These are phyloP conservation scores for Mycena vitilis DNA, from an alignment of 768 basidiomycete genomes.

Conservation along the genomic window DNA sequence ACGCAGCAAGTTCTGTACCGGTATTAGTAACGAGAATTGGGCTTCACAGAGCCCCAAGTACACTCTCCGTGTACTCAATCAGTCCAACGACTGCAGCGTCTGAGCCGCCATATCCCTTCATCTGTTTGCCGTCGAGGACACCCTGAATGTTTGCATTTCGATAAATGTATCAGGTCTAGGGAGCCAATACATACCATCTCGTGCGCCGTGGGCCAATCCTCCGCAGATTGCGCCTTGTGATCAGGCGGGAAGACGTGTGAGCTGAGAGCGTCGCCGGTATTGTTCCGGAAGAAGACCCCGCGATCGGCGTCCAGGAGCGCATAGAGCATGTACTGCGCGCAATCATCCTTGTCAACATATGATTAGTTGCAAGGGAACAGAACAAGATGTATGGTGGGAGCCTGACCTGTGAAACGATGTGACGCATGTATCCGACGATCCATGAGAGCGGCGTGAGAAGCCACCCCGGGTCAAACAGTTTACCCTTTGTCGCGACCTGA, in stretches of 20 bases:
- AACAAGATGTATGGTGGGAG: too few relatives aligned
- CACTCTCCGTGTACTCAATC: conserved; percentile 18
- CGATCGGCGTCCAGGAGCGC: not conserved
- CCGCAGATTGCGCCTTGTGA: not conserved
- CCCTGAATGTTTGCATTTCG: not conserved
- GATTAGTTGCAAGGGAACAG: not conserved
- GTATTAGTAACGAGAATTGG: too few relatives aligned
- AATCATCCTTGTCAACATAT: conserved; percentile 10
- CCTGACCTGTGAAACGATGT: conserved; percentile 1
- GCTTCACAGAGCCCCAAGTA: not conserved
- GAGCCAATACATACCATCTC: not conserved
- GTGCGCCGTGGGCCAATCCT: not conserved
- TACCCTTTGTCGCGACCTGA: conserved; percentile 25
- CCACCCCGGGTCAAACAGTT: conserved; percentile 16
- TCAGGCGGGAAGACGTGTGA: not conserved
- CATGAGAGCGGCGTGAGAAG: conserved; percentile 11
- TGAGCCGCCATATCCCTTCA: conserved; percentile 28
- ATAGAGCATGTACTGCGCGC: conserved; percentile 20
- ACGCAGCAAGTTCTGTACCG: too few relatives aligned
- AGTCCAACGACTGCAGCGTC: conserved; percentile 10
- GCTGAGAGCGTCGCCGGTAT: not conserved
- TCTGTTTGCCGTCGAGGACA: not conserved
- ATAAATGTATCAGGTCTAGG: not conserved
- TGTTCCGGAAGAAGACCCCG: not conserved
- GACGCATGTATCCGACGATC: not conserved